A percentile compares a stretch with the other conserved stretches of the same genome.
Conservation (phyloP, 805 yeast genomes). For the Suhomyces vadensis region DNA sequence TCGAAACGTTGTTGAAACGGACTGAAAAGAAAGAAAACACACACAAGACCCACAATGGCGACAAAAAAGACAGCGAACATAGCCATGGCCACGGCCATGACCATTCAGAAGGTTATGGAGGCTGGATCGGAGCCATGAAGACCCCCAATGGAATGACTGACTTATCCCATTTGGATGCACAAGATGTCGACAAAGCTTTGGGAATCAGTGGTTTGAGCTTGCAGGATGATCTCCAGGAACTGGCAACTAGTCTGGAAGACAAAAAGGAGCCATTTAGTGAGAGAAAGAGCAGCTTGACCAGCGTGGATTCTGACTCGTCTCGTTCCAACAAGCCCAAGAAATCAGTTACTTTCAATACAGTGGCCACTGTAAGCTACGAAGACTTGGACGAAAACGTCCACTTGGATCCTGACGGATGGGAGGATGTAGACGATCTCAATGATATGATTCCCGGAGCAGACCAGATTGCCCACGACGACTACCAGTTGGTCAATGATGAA, state of each 20-base stretch:
- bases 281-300: slow-evolving; percentile 3
- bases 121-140: slow-evolving; percentile 45
- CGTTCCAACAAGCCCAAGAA: slow-evolving; percentile 18
- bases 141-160: slow-evolving; percentile 33
- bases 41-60: slow-evolving; percentile 17
- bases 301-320: neutral
- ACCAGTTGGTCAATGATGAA: slow-evolving; percentile 34
- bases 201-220: slow-evolving; percentile 31
- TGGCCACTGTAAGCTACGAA: slow-evolving; percentile 30
- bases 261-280: too few relatives aligned
- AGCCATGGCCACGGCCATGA: slow-evolving; percentile 24
- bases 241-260: too few relatives aligned
- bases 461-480: slow-evolving; percentile 42
- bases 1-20: slow-evolving; percentile 57
- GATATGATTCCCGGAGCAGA: slow-evolving; percentile 48
- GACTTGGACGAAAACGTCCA: slow-evolving; percentile 25
- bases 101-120: slow-evolving; percentile 44
- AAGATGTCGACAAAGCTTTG: slow-evolving; percentile 39
- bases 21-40: slow-evolving; percentile 48
- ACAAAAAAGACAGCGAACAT: slow-evolving; percentile 21
- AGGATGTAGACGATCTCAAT: slow-evolving; percentile 50
- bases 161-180: slow-evolving; percentile 33
- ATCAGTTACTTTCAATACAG: slow-evolving; percentile 34
- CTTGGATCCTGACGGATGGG: slow-evolving; percentile 46
- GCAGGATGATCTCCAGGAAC: slow-evolving; percentile 10